Evolutionary conservation across 192 early-diverging fungal species (phyloP).

Genomic region (Coemansia sp.): DNA sequence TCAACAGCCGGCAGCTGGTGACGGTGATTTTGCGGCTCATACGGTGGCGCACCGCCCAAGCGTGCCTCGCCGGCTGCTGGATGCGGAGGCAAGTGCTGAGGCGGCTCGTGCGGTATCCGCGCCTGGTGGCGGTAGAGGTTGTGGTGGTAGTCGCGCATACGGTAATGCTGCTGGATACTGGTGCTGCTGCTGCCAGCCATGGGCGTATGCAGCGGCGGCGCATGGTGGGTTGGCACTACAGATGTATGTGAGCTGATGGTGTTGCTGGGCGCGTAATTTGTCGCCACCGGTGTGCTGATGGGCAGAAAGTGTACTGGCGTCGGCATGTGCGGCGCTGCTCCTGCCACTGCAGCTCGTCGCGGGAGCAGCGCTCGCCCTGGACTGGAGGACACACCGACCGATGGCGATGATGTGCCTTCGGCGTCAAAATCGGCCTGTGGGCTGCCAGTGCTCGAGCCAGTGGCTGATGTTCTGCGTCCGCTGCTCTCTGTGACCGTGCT

Average conservation of each 20-base stretch:
- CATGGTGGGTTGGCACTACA: neutral
- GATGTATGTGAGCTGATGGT: neutral
- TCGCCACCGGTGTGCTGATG: neutral
- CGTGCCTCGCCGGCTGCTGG: neutral
- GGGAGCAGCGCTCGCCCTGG: neutral
- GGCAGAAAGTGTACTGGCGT: slow-evolving; percentile 6
- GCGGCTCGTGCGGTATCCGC: neutral
- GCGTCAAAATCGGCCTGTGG: neutral
- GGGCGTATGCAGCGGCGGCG: neutral
- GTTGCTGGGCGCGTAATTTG: neutral
- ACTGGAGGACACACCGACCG: neutral
- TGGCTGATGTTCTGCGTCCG: neutral
- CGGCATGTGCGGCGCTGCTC: neutral
- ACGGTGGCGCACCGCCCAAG: slow-evolving; percentile 8
- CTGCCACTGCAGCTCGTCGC: neutral
- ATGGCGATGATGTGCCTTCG: neutral
- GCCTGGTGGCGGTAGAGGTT: slow-evolving; percentile 12
- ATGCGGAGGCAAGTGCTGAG: slow-evolving; percentile 1
- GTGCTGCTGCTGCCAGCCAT: neutral
- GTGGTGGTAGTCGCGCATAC: slow-evolving; percentile 6
- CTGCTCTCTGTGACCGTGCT: slow-evolving; percentile 12
- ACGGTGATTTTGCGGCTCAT: slow-evolving; percentile 12
- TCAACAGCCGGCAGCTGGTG: slow-evolving; percentile 25
- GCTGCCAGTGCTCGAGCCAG: slow-evolving; percentile 10
- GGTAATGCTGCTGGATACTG: slow-evolving; percentile 10